Evolutionary conservation across 257 asterid genomes (phyloP), one percentile per base, ranked within the genome.

Genomic region (Jaltomata sinuosa): DNA sequence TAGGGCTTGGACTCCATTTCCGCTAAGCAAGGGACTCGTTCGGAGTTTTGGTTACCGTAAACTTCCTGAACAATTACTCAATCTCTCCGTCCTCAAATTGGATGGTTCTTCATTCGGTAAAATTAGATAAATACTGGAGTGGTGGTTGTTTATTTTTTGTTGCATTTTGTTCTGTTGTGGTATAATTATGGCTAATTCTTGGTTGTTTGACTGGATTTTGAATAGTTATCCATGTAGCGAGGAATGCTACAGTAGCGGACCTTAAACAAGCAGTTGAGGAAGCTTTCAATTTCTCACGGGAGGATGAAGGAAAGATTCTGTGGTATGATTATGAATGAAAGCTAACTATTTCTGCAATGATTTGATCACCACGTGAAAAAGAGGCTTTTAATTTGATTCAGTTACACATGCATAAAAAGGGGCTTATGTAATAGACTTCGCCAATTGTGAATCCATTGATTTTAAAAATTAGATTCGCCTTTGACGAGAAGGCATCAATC

Each of bases 51-150:
- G 83, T 14, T 93, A 93, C 86, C 85, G 87, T 11, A 91, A 78
- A 92, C 93, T 91, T 55, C 93, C 94, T 15, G 64, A 83, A 40
- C 90, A 85, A 84, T 89, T 77, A 55, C 90, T 91, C 88, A 87
- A 61, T 12, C 90, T 93, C 84, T 81, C 90, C 72, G 90, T 93
- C 69, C 92, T 87, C 83, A 91, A 91, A 88, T 86, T 93, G 88
- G 97, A 93, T 45, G 94, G 94, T 79, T 87, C 92, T 54, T 90
- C 89, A 62, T 91, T 93, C 32, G 81, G 97, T 93, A 89, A 87
- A 84, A 22, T 45, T 59, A 47, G 72, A 3, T 31, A 18, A 12
- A 21, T 40, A 32, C 22, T 11, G 14, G 18, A 42, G 40, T 45
- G 22, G 42, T 38, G 6, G 42, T 38, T 38, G n/a, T n/a, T n/a